Evolutionary conservation across 164 flowering plant species (phyloP), one percentile per base, ranked within the genome.

Genomic region (Echeveria elegans): DNA sequence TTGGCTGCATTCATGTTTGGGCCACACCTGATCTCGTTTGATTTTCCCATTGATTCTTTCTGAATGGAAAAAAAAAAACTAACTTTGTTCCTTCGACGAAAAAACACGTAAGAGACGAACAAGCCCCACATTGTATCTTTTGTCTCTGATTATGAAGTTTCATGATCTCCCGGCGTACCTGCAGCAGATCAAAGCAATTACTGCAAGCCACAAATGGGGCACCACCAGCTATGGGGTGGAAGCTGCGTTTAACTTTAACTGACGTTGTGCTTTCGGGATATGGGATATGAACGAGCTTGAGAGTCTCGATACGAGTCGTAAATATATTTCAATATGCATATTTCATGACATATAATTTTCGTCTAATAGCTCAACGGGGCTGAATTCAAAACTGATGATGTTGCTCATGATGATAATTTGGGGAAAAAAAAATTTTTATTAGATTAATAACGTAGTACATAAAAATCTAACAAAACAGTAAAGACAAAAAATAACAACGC

Each of bases 141-240:
- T 63, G 66, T 29, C 26, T 23, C 14, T 6, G 26, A 12, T 63
- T 63, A 23, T 36, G 78, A 50, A 26, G 16, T n/a, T 52, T 31
- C 26, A 73, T 12, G 34, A 71, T 56, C 66, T 81, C 85, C 70
- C 68, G 74, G 30, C 94, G 91, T 26, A 93, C 53, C 66, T 76
- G 78, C 64, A 93, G 82, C 75, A 90, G 65, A 47, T 82, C 85
- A 69, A 77, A 90, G 85, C 98, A 93, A 73, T 77, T 82, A 61
- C 43, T 19, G 74, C 98, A 93, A 14, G 83, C 72, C 14, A 90
- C 40, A 70, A 88, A 90, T 24, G 98, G 98, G 9, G 98, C 83
- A 58, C 89, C 98, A 68, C 92, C 89, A 19, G 81, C 81, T 23
- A 88, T 36, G 0, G 98, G 96, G 50, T 21, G 78, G 71, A 78